Evolutionary conservation across 352 stramenopile species (phyloP).

Genomic region (Phytophthora pisi): DNA sequence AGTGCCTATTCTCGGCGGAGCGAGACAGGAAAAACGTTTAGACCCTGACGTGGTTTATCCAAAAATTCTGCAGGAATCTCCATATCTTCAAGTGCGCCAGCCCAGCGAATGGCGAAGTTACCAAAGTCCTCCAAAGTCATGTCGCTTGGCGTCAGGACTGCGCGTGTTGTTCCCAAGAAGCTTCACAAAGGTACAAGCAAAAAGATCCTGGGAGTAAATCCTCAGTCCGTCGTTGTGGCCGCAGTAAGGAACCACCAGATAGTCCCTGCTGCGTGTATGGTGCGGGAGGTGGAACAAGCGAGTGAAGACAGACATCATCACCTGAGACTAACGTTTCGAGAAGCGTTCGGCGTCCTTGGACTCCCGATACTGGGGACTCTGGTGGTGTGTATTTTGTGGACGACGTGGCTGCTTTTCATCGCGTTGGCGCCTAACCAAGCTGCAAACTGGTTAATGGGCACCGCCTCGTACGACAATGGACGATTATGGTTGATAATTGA

Average conservation of each 20-base stretch:
- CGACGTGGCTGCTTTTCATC: slow-evolving; percentile 24
- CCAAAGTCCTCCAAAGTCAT: neutral
- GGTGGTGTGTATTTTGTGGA: slow-evolving; percentile 26
- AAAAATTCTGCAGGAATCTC: neutral
- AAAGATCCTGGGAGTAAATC: neutral
- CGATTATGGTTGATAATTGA: slow-evolving; percentile 32
- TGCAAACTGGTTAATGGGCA: slow-evolving; percentile 35
- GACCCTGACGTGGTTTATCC: neutral
- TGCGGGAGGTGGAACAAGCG: neutral
- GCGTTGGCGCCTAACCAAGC: slow-evolving; percentile 21
- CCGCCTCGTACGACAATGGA: slow-evolving; percentile 24
- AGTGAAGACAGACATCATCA: neutral
- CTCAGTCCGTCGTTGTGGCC: slow-evolving; percentile 1
- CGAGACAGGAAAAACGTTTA: neutral
- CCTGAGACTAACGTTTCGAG: slow-evolving; percentile 12
- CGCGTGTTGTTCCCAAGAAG: neutral
- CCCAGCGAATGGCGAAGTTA: slow-evolving; percentile 2
- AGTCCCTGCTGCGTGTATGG: neutral
- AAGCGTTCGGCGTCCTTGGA: slow-evolving; percentile 18
- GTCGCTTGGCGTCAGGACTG: neutral
- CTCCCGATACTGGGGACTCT: slow-evolving; percentile 22
- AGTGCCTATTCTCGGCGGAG: neutral
- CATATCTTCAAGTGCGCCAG: no score
- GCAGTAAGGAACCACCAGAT: slow-evolving; percentile 12
- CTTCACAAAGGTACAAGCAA: neutral